Evolutionary conservation across 208 protist species (phyloP).

Genomic region (Leptomonas pyrrhocoris): DNA sequence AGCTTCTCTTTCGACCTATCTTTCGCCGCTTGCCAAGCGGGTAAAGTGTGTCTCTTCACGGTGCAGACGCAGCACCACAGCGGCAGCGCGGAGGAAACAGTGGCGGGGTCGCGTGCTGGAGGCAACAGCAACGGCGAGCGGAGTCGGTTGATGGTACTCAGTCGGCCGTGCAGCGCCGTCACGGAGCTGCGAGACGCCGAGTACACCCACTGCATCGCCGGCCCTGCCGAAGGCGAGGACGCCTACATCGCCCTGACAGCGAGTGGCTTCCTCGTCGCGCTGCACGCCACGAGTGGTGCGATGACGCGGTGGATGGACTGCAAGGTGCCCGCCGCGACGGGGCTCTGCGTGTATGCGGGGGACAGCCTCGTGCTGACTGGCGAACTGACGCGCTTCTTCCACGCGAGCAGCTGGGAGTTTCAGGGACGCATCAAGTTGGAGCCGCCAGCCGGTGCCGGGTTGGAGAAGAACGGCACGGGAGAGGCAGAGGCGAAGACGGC

Average conservation of each 20-base stretch:
- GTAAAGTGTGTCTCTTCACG: slow-evolving; percentile 51
- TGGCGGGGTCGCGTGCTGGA: background rate
- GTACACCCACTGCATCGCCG: slow-evolving; percentile 53
- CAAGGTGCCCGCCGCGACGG: slow-evolving; percentile 62
- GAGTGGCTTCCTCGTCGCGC: slow-evolving; percentile 66
- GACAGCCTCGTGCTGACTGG: slow-evolving; percentile 64
- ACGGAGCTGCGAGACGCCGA: slow-evolving; percentile 59
- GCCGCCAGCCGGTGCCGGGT: background rate
- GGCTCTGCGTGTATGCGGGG: slow-evolving; percentile 28
- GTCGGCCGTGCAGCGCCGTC: slow-evolving; percentile 59
- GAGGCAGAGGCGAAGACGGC: slow-evolving; percentile 26
- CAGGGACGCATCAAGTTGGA: slow-evolving; percentile 63
- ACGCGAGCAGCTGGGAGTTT: slow-evolving; percentile 69
- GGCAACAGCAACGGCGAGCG: slow-evolving; percentile 12
- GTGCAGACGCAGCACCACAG: slow-evolving; percentile 19
- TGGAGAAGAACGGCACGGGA: background rate
- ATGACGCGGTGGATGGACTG: slow-evolving; percentile 90
- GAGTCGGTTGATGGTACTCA: slow-evolving; percentile 49
- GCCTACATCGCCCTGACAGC: slow-evolving; percentile 61
- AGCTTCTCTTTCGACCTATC: slow-evolving; percentile 40
- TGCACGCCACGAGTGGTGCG: slow-evolving; percentile 57
- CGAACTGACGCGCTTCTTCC: slow-evolving; percentile 66
- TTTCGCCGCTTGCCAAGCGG: slow-evolving; percentile 60
- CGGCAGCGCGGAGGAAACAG: background rate
- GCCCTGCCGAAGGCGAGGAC: slow-evolving; percentile 24